These are phyloP conservation scores for Fomitopsis pinicola DNA, from an alignment of 1,284 basidiomycete genomes.

Conservation along the genomic window DNA sequence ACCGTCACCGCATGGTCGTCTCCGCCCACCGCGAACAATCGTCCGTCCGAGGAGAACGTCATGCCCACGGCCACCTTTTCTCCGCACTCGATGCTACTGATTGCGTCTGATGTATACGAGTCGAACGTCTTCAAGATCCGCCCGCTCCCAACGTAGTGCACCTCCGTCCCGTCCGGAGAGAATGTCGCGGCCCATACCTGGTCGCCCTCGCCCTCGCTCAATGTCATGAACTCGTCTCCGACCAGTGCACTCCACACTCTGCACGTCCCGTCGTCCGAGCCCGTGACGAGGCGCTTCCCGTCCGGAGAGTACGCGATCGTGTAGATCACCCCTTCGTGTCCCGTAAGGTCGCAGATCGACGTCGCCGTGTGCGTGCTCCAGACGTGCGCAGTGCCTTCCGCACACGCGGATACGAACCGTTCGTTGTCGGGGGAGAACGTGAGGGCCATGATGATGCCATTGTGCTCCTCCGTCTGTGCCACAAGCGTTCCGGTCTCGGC, in stretches of 20 bases:
- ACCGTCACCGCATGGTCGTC: constrained; percentile 8
- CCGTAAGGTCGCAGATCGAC: constrained; percentile 2
- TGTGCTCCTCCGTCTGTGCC: constrained; percentile 2
- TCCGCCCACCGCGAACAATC: constrained; percentile 4
- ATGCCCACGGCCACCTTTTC: constrained; percentile 2
- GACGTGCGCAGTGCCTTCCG: constrained; percentile 15
- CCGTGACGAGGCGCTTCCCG: constrained; percentile 10
- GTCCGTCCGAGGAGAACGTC: constrained; percentile 7
- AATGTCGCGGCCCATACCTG: constrained; percentile 10
- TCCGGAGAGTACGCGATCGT: constrained; percentile 15
- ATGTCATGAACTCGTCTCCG: constrained; percentile 12
- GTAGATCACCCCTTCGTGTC: constrained; percentile 9
- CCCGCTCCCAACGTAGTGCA: constrained; percentile 7
- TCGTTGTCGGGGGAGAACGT: constrained; percentile 17
- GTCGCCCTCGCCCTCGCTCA: constrained; percentile 12
- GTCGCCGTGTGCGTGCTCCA: constrained; percentile 17
- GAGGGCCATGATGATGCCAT: constrained; percentile 3
- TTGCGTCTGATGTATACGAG: neutral
- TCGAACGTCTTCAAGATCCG: constrained; percentile 8
- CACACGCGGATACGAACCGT: constrained; percentile 15
- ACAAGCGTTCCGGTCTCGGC: constrained; percentile 3
- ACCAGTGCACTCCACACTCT: constrained; percentile 9
- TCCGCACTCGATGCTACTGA: neutral
- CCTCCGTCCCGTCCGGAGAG: constrained; percentile 10
- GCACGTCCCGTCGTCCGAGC: constrained; percentile 10